Conservation (phyloP, 352 stramenopile genomes). For the Phytophthora cajani region DNA sequence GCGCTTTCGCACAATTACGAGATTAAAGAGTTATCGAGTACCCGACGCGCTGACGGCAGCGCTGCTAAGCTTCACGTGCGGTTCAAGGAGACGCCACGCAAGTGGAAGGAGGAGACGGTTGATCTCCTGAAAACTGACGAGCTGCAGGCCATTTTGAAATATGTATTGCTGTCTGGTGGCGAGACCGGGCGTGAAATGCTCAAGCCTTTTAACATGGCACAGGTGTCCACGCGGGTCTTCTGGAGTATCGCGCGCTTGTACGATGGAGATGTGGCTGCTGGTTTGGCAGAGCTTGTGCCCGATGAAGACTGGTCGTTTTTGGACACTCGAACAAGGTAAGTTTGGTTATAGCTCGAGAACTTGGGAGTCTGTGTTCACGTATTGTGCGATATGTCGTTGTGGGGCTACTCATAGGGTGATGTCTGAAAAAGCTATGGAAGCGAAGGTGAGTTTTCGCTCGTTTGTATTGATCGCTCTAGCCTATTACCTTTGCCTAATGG, state of each 20-base stretch:
- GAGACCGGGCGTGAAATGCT: conserved; percentile 88
- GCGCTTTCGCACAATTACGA: conserved; percentile 70
- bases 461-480: not conserved
- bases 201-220: conserved; percentile 92
- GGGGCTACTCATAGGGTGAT: conserved; percentile 44
- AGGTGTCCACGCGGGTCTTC: conserved; percentile 85
- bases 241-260: conserved; percentile 87
- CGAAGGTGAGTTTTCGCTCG: conserved; percentile 49
- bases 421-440: conserved; percentile 82
- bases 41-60: conserved; percentile 28
- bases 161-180: conserved; percentile 79
- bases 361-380: conserved; percentile 3
- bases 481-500: not conserved
- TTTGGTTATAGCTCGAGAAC: not conserved
- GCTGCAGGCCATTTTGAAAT: conserved; percentile 80
- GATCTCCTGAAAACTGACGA: conserved; percentile 70
- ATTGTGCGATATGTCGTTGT: conserved; percentile 12
- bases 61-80: conserved; percentile 63
- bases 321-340: conserved; percentile 71
- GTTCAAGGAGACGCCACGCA: conserved; percentile 84
- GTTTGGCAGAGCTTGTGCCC: conserved; percentile 69
- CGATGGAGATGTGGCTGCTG: conserved; percentile 70
- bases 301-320: conserved; percentile 89
- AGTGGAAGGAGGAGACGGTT: conserved; percentile 84
- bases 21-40: conserved; percentile 45